These are phyloP conservation scores for Plantago coronopus DNA, from an alignment of 305 asterid species.

Conservation along the genomic window DNA sequence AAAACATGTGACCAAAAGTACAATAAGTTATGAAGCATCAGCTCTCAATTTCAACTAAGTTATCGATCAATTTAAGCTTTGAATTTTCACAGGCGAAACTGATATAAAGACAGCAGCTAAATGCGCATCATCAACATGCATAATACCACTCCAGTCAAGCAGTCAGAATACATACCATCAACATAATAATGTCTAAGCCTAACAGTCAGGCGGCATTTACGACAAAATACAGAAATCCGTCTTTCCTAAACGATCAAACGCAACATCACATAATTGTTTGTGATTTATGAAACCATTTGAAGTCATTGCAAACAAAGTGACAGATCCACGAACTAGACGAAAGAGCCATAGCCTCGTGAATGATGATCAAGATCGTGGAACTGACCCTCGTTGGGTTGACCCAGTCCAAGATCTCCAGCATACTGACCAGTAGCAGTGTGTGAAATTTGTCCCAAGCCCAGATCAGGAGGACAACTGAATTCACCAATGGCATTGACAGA, in stretches of 20 bases:
- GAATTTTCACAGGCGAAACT: too few relatives aligned
- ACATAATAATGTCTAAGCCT: neutral
- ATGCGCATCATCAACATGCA: neutral
- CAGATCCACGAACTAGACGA: constrained; percentile 65
- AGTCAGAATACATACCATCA: neutral
- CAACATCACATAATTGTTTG: neutral
- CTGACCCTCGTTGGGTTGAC: constrained; percentile 45
- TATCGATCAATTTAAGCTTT: too few relatives aligned
- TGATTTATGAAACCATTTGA: constrained; percentile 7
- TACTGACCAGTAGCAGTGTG: constrained; percentile 35
- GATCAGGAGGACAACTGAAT: constrained; percentile 41
- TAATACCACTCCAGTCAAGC: neutral
- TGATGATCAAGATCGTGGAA: constrained; percentile 51
- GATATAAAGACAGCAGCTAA: neutral
- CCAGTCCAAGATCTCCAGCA: constrained; percentile 52
- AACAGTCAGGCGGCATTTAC: neutral
- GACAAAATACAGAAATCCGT: neutral
- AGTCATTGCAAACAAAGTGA: constrained; percentile 27
- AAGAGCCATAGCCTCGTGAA: constrained; percentile 55
- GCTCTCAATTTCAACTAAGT: too few relatives aligned
- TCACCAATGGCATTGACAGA: constrained; percentile 38
- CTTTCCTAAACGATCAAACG: neutral
- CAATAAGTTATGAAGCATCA: too few relatives aligned
- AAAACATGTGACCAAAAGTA: too few relatives aligned
- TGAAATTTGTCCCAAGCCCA: constrained; percentile 48